Conservation (phyloP, 805 yeast genomes). For the Candida tibetensis region DNA sequence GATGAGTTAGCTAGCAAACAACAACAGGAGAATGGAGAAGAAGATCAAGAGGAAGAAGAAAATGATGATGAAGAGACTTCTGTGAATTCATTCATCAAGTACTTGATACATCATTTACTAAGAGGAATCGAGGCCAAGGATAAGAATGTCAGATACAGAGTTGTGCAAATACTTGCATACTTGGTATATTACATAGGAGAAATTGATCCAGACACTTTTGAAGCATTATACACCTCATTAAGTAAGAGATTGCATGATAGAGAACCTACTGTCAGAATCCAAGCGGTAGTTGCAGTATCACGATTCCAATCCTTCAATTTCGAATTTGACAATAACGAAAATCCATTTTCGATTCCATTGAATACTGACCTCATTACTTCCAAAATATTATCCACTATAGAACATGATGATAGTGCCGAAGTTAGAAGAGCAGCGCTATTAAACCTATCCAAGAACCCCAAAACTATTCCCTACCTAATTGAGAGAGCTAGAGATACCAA, state of each 20-base stretch:
- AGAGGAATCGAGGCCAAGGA: slow-evolving; percentile 77
- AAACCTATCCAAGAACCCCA: slow-evolving; percentile 56
- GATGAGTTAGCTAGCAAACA: slow-evolving; percentile 24
- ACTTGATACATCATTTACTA: slow-evolving; percentile 62
- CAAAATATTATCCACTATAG: slow-evolving; percentile 40
- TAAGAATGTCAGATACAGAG: slow-evolving; percentile 74
- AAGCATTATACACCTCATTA: slow-evolving; percentile 57
- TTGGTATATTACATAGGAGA: slow-evolving; percentile 71
- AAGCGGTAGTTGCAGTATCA: slow-evolving; percentile 77
- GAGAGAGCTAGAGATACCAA: slow-evolving; percentile 84
- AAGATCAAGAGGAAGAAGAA: slow-evolving; percentile 27
- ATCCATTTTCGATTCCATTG: slow-evolving; percentile 11
- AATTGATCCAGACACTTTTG: slow-evolving; percentile 69
- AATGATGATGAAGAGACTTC: slow-evolving; percentile 38
- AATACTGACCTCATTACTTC: slow-evolving; percentile 10
- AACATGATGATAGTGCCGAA: slow-evolving; percentile 81
- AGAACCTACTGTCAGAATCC: slow-evolving; percentile 76
- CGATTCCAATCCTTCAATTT: slow-evolving; percentile 57
- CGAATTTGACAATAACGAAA: slow-evolving; percentile 34
- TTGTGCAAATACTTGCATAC: slow-evolving; percentile 70
- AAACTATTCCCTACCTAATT: slow-evolving; percentile 56
- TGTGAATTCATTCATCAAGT: slow-evolving; percentile 55
- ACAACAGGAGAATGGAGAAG: slow-evolving; percentile 18
- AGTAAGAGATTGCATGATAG: slow-evolving; percentile 66
- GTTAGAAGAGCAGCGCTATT: slow-evolving; percentile 82